These are phyloP conservation scores for Trichosporon faecale DNA, from an alignment of 1,284 basidiomycete species.

Conservation along the genomic window DNA sequence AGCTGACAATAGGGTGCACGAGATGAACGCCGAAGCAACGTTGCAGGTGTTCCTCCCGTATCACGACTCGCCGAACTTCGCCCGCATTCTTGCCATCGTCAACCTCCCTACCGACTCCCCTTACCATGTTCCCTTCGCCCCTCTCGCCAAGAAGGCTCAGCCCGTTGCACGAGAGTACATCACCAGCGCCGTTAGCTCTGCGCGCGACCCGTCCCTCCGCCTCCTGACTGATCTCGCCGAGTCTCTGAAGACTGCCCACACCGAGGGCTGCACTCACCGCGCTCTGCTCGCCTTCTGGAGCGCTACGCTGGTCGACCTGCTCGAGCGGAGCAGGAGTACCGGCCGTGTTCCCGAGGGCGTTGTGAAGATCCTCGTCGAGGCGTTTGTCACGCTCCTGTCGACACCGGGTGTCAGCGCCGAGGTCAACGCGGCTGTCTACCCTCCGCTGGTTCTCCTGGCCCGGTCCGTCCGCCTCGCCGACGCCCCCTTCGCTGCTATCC, in stretches of 20 bases:
- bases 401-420: slow-evolving; percentile 38
- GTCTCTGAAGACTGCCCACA: slow-evolving; percentile 53
- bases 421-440: slow-evolving; percentile 50
- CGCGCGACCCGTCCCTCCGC: slow-evolving; percentile 61
- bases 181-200: slow-evolving; percentile 58
- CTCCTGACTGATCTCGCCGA: slow-evolving; percentile 59
- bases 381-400: slow-evolving; percentile 40
- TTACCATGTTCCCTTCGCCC: slow-evolving; percentile 59
- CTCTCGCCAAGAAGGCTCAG: slow-evolving; percentile 71
- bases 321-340: slow-evolving; percentile 56
- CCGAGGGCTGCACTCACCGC: slow-evolving; percentile 61
- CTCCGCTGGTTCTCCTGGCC: slow-evolving; percentile 48
- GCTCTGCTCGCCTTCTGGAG: slow-evolving; percentile 81
- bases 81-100: slow-evolving; percentile 85
- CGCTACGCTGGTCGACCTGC: slow-evolving; percentile 73
- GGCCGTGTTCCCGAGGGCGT: slow-evolving; percentile 36
- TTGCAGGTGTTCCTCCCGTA: slow-evolving; percentile 87
- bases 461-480: slow-evolving; percentile 45
- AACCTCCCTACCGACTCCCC: slow-evolving; percentile 58
- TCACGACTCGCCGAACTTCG: slow-evolving; percentile 91
- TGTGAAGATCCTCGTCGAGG: slow-evolving; percentile 50
- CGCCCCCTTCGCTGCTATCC: slow-evolving; percentile 42
- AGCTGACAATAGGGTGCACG: slow-evolving; percentile 66
- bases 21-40: slow-evolving; percentile 82
- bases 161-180: slow-evolving; percentile 71